Evolutionary conservation across 139 green algal genomes (phyloP), one percentile per base, ranked within the genome.

Genomic region (Dunaliella primolecta): DNA sequence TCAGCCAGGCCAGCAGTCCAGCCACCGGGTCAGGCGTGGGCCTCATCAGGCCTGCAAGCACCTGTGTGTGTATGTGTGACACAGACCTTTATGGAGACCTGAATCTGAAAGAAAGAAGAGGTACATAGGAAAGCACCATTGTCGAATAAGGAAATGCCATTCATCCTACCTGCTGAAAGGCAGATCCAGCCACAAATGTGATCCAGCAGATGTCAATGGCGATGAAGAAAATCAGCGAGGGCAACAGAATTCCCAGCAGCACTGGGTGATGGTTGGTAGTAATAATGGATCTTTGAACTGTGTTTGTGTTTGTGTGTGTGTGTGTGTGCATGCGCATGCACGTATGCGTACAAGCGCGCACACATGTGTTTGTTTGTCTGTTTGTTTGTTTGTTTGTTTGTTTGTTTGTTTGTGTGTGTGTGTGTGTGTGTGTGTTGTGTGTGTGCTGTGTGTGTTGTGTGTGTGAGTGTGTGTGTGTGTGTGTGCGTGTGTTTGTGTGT

Each of bases 1-100:
- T 24, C 33, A 81, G 30, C 77, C 77, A 81, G 1, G 77, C 77
- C 33, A 81, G 77, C 15, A 81, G 30, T 3, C 77, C 77, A 7
- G 77, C 33, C 1, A 81, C 2, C 1, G n/a, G 1, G 77, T 64
- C 77, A 35, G 77, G 77, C 33, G 33, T 23, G 64, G 77, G 33
- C 77, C 77, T 2, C 34, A 81, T 36, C 77, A 81, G 34, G 33
- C 31, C 3, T 32, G 33, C 77, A 33, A 81, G 34, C 77, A 81
- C 77, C 77, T 81, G 34, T 33, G n/a, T n/a, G n/a, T n/a, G n/a
- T n/a, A n/a, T n/a, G 56, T 23, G 56, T n/a, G n/a, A n/a, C n/a
- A n/a, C n/a, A n/a, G n/a, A n/a, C n/a, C n/a, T n/a, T n/a, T n/a
- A n/a, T n/a, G n/a, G n/a, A n/a, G n/a, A n/a, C n/a, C n/a, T n/a